Conservation (phyloP, 345 rosid genomes). For the Xanthoceras sorbifolium region DNA sequence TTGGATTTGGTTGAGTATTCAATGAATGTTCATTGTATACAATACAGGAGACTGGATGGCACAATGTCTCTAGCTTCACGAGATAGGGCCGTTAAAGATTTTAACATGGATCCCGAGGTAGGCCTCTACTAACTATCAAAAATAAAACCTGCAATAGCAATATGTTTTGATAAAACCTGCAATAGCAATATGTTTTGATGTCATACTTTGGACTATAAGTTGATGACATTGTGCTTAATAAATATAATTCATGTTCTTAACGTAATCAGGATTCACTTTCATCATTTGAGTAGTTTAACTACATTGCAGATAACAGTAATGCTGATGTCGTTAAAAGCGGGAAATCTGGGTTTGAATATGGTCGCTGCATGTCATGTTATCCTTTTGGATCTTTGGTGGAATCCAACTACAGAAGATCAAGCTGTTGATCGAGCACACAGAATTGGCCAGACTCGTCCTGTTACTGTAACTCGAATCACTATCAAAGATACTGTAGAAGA, state of each 20-base stretch:
- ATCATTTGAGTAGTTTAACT: conserved; percentile 17
- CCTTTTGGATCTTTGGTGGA: conserved; percentile 98
- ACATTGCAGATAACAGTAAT: conserved; percentile 70
- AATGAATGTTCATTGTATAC: conserved; percentile 47
- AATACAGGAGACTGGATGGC: conserved; percentile 89
- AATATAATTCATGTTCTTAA: not conserved
- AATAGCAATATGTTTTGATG: not conserved
- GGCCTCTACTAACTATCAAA: not conserved
- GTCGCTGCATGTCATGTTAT: conserved; percentile 95
- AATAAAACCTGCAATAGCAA: no score
- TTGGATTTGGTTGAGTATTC: conserved; percentile 73
- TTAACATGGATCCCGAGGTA: conserved; percentile 78
- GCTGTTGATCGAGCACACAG: conserved; percentile 98
- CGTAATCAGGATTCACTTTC: not conserved
- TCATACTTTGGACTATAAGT: not conserved
- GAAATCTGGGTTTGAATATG: conserved; percentile 97
- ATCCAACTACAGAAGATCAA: conserved; percentile 97
- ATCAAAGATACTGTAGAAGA: conserved; percentile 86
- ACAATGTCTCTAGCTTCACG: conserved; percentile 75
- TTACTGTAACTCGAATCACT: conserved; percentile 87
- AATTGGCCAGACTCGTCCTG: conserved; percentile 96
- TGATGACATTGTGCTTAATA: conserved; percentile 7
- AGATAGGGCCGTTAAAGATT: conserved; percentile 87
- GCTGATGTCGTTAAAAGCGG: conserved; percentile 97
- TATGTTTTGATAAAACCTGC: not conserved